phyloP scores from a whole-genome alignment of 2,329 filamentous ascomycete species.

The Lecanicillium sp. region DNA sequence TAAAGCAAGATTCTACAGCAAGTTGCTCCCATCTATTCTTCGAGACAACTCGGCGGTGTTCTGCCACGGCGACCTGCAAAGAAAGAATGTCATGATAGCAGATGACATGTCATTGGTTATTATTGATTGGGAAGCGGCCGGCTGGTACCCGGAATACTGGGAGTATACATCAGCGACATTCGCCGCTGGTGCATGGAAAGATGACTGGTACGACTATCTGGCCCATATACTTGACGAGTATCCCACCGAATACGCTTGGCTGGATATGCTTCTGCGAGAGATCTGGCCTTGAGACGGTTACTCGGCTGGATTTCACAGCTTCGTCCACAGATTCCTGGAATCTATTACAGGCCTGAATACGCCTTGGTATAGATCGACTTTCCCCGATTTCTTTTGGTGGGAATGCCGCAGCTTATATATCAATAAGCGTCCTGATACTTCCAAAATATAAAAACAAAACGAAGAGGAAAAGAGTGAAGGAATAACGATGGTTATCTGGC shows the following conservation, averaged over 20 bases:
- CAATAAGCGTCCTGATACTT: too few species aligned
- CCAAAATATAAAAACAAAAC: too few species aligned
- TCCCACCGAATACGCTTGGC: constrained; percentile 18
- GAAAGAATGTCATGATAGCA: constrained; percentile 19
- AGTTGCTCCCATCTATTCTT: constrained; percentile 1
- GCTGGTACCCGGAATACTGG: constrained; percentile 22
- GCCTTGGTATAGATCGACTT: too few species aligned
- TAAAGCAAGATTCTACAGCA: constrained; percentile 2
- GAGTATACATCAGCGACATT: constrained; percentile 19
- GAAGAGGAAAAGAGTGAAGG: too few species aligned
- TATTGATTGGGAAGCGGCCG: constrained; percentile 21
- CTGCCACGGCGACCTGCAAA: constrained; percentile 20
- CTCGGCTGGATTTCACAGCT: too few species aligned
- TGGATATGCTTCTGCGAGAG: constrained; percentile 16
- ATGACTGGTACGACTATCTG: constrained; percentile 21
- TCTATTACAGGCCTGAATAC: too few species aligned
- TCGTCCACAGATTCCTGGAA: too few species aligned
- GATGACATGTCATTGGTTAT: constrained; percentile 15
- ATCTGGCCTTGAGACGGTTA: constrained; percentile 19
- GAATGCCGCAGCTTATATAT: too few species aligned
- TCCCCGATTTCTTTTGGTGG: too few species aligned
- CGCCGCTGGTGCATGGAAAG: constrained; percentile 16
- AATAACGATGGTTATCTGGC: too few species aligned
- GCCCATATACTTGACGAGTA: constrained; percentile 17
- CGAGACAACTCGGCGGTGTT: constrained; percentile 15